Base-by-base conservation (phyloP, 2,329 filamentous ascomycete genomes). In the Ascochyta fabae region DNA sequence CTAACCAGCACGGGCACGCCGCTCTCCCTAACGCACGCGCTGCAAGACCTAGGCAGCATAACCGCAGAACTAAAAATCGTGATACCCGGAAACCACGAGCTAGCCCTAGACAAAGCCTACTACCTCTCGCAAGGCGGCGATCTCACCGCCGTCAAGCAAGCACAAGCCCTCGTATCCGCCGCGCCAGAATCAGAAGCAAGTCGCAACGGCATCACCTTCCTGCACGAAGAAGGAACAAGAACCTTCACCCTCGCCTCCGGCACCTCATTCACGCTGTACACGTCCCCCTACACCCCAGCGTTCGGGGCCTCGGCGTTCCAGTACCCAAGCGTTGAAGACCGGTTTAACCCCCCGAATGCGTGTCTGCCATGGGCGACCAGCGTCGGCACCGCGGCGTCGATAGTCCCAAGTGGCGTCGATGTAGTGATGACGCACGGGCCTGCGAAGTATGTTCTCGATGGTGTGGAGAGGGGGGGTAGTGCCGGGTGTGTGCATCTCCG, bases 341-440 rank as follows among this genome's bases (percentile, higher is more conserved):
- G 83, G 4, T 86, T 78, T 64, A 85, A 84, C 52, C 67, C 70
- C 3, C 15, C 60, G 5, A 52, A 60, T 3, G 34, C 43, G 3
- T 59, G 65, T 3, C 59, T 61, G 10, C n/a, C 39, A 23, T 70
- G 65, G 58, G 64, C 64, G 3, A 46, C 53, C 15, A 68, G 66
- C 26, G 55, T 60, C 16, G 53, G 52, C 34, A 71, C 49, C 33
- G 45, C 57, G 12, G 8, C 29, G 29, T 31, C 29, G 4, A 6
- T 13, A 6, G 6, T 31, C 2, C 29, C 29, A 12, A 1, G 13
- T 4, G 2, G 29, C 5, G 69, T 85, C 16, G 84, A 88, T 65
- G 76, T 88, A 8, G 75, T 87, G 59, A 78, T 88, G 64, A 88
- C 85, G 0, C 86, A 88, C 63, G 85, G 85, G 0, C 86, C 86